These are phyloP conservation scores for Chrysophaeum taylorii DNA, from an alignment of 352 stramenopile species.

Conservation along the genomic window DNA sequence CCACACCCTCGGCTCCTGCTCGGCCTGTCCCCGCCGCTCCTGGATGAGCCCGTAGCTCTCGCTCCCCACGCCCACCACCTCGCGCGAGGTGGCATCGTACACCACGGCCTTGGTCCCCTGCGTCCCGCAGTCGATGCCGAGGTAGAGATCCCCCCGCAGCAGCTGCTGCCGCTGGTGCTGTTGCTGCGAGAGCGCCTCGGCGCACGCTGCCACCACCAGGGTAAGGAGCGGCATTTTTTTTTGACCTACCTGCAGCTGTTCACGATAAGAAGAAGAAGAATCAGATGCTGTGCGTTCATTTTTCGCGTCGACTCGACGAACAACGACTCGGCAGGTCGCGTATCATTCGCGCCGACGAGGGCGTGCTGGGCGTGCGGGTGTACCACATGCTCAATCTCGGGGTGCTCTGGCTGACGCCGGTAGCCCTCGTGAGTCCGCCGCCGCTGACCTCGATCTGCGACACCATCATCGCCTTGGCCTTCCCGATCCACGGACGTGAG, in stretches of 20 bases:
- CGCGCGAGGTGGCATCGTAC: constrained; percentile 7
- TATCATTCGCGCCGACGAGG: background rate
- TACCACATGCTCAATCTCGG: constrained; percentile 6
- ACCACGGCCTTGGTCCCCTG: constrained; percentile 25
- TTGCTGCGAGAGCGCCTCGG: too few relatives aligned
- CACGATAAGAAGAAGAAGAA: too few relatives aligned
- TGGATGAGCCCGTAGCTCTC: constrained; percentile 13
- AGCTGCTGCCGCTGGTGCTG: too few relatives aligned
- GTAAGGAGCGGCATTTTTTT: too few relatives aligned
- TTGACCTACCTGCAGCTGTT: too few relatives aligned
- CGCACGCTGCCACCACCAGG: too few relatives aligned
- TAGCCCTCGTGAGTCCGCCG: background rate
- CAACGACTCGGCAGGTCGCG: too few relatives aligned
- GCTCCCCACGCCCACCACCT: constrained; percentile 22
- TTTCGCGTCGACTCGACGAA: too few relatives aligned
- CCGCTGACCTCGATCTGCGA: background rate
- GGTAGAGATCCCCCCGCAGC: background rate
- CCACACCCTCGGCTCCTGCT: constrained; percentile 29
- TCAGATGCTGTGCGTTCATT: too few relatives aligned
- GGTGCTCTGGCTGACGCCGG: background rate
- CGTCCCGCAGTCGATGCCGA: constrained; percentile 31
- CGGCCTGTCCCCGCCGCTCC: constrained; percentile 26
- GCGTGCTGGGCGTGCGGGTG: background rate
- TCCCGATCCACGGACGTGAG: constrained; percentile 6
- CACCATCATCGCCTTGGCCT: background rate